Conservation (phyloP, 208 protist species). For the Phytomonas sp. region DNA sequence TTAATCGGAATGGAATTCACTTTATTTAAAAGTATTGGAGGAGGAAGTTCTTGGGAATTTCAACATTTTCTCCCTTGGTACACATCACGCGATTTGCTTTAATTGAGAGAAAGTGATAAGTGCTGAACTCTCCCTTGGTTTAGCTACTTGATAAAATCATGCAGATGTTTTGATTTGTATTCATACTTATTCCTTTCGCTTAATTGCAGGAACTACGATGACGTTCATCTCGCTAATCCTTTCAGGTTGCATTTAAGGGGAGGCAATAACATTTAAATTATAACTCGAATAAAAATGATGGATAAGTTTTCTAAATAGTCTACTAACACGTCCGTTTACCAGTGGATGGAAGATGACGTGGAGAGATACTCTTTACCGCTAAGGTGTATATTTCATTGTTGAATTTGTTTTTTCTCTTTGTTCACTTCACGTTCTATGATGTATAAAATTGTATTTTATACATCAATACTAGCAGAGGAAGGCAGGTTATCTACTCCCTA, state of each 20-base stretch:
- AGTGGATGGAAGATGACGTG: background rate
- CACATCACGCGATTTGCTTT: background rate
- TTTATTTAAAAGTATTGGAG: conserved; percentile 33
- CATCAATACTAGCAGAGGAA: background rate
- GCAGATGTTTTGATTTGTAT: background rate
- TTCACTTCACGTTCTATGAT: background rate
- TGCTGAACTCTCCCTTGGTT: background rate
- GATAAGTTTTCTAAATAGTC: background rate
- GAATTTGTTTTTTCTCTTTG: background rate
- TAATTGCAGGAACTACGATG: background rate
- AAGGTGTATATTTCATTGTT: background rate
- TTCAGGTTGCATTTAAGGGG: background rate
- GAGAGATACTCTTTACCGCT: background rate
- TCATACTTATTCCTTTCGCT: background rate
- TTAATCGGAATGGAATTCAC: conserved; percentile 77
- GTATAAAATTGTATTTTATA: background rate
- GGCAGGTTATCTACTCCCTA: background rate
- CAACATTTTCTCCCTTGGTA: background rate
- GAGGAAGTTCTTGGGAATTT: background rate
- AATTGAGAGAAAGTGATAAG: background rate
- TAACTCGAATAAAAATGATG: background rate
- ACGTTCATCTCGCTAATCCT: background rate
- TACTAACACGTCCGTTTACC: background rate
- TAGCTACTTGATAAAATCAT: background rate
- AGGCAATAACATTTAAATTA: background rate